phyloP scores from a whole-genome alignment of 352 stramenopile genomes.

The Aphanomyces astaci region DNA sequence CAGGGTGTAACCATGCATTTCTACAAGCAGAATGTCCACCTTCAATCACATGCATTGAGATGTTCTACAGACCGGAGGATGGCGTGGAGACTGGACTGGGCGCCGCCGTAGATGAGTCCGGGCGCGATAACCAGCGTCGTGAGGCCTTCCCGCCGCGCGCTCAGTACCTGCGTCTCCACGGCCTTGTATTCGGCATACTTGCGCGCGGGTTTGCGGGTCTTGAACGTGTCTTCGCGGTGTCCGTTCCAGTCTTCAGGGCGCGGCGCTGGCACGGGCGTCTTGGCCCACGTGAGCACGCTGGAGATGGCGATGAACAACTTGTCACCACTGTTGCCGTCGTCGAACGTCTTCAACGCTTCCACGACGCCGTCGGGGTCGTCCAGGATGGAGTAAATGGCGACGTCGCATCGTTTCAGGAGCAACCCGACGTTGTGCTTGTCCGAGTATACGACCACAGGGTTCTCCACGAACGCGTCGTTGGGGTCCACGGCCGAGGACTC shows the following conservation, averaged over 20 bases:
- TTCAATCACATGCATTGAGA: not conserved
- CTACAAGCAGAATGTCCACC: constrained; percentile 22
- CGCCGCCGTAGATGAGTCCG: constrained; percentile 70
- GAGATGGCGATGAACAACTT: constrained; percentile 72
- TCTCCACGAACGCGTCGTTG: constrained; percentile 36
- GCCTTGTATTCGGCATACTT: constrained; percentile 74
- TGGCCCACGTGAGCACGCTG: constrained; percentile 73
- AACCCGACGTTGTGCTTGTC: constrained; percentile 45
- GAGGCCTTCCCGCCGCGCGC: constrained; percentile 52
- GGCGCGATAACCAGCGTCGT: constrained; percentile 66
- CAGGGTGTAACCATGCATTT: constrained; percentile 60
- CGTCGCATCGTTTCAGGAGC: constrained; percentile 45
- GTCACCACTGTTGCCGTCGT: constrained; percentile 31
- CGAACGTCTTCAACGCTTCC: constrained; percentile 58
- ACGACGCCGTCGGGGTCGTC: constrained; percentile 48
- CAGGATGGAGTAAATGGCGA: constrained; percentile 45
- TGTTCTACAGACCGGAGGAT: constrained; percentile 36
- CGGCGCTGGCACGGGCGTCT: constrained; percentile 48
- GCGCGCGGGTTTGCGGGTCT: constrained; percentile 56
- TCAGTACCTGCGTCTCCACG: constrained; percentile 75
- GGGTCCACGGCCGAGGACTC: constrained; percentile 25
- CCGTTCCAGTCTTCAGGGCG: constrained; percentile 28
- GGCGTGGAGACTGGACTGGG: constrained; percentile 50
- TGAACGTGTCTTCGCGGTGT: constrained; percentile 71
- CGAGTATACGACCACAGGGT: constrained; percentile 36